These are phyloP conservation scores for Silene vulgaris DNA, from an alignment of 179 eudicot genomes.

Conservation along the genomic window DNA sequence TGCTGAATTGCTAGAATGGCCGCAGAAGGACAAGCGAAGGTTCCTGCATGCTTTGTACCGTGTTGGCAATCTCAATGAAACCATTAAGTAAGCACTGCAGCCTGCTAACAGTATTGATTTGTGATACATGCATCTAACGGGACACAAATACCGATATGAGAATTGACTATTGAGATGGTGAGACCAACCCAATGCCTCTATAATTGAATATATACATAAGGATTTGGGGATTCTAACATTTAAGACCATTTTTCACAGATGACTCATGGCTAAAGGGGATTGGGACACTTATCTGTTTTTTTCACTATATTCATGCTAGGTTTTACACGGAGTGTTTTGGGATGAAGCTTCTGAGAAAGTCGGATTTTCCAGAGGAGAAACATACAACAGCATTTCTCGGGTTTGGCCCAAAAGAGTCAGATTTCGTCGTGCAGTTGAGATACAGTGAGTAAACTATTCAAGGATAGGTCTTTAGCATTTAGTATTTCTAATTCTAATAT, in stretches of 20 bases:
- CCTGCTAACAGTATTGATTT: background rate
- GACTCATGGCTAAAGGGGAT: background rate
- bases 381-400: constrained; percentile 90
- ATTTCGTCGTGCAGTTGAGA: constrained; percentile 74
- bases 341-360: constrained; percentile 74
- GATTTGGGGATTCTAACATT: background rate
- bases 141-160: background rate
- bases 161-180: background rate
- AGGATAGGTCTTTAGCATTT: background rate
- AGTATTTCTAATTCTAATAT: too few relatives aligned
- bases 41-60: constrained; percentile 78
- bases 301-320: constrained; percentile 32
- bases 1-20: constrained; percentile 67
- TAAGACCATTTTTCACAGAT: background rate
- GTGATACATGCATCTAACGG: background rate
- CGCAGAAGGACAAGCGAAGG: constrained; percentile 65
- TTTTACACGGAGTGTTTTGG: constrained; percentile 93
- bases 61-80: constrained; percentile 84
- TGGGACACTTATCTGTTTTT: background rate
- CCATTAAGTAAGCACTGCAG: constrained; percentile 54
- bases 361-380: constrained; percentile 82
- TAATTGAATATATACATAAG: background rate
- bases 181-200: background rate
- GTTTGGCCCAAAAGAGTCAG: constrained; percentile 73
- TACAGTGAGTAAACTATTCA: constrained; percentile 49